A percentile compares a stretch with the other conserved stretches of the same genome.
These are phyloP conservation scores for Microsporum canis DNA, from an alignment of 2,329 filamentous ascomycete species.

Conservation along the genomic window DNA sequence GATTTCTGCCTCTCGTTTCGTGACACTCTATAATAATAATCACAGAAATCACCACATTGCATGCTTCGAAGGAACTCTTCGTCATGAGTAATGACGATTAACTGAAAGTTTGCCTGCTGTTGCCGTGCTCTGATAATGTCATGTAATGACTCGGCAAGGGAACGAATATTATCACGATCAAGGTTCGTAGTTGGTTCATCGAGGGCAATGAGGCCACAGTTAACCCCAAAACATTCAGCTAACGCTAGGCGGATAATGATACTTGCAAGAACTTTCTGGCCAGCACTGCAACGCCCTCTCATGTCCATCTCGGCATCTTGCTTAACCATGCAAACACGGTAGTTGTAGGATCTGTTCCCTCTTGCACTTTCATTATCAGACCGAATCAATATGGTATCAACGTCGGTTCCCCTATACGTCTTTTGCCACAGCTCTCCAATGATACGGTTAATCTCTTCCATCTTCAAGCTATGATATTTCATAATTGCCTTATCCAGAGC, in stretches of 20 bases:
- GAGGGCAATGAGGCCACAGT: conserved; percentile 89
- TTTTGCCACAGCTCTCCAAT: conserved; percentile 93
- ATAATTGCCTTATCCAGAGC: conserved; percentile 95
- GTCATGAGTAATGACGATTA: conserved; percentile 98
- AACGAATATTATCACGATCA: conserved; percentile 86
- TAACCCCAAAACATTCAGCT: conserved; percentile 90
- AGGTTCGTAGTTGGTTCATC: conserved; percentile 98
- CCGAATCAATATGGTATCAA: conserved; percentile 90
- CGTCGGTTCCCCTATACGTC: conserved; percentile 93
- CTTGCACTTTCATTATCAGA: conserved; percentile 71
- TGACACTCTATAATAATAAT: conserved; percentile 79
- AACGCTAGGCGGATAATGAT: conserved; percentile 96
- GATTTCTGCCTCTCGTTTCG: conserved; percentile 79
- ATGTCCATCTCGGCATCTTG: conserved; percentile 98
- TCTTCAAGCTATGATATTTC: conserved; percentile 91
- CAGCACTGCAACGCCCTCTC: conserved; percentile 91
- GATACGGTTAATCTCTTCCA: conserved; percentile 95
- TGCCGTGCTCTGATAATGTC: conserved; percentile 75
- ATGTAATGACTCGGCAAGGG: conserved; percentile 71
- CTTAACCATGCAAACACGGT: conserved; percentile 96
- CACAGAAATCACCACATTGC: conserved; percentile 86
- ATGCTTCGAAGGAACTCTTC: conserved; percentile 90
- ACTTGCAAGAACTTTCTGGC: conserved; percentile 89
- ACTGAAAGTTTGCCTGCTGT: conserved; percentile 87
- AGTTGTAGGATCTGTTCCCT: conserved; percentile 82